Base-by-base conservation (phyloP, 2,329 filamentous ascomycete genomes). In the Uncinocarpus reesii region DNA sequence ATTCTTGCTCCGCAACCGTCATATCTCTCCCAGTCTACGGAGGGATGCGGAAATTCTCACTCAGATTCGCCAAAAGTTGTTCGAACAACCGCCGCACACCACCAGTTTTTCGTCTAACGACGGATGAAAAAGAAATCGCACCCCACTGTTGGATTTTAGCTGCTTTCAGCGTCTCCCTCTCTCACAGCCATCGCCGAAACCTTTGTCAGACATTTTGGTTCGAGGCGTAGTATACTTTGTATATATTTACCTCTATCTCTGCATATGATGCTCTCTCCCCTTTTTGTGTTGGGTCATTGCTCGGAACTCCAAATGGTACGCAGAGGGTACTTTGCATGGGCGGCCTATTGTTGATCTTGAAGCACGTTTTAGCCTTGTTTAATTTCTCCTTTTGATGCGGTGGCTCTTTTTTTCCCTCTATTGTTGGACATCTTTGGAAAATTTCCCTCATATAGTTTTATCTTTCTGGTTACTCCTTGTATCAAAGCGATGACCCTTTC, bases 41-140 rank as follows among this genome's bases (percentile, higher is more conserved):
- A 78, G 78, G 40, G 88, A 95, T 62, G 78, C 83, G 61, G 75
- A 77, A 44, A 92, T 95, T 50, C 73, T 95, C 11, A 66, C 70
- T 35, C 70, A 74, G 44, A 73, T 76, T 43, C 67, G 70, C 24
- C 55, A 60, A 10, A 67, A 65, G 49, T 65, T 71, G 13, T 71
- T 71, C 23, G 51, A 51, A 16, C 42, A 52, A 16, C 20, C 18
- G 7, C 18, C 40, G 31, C 23, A 18, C 28, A 29, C 36, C 7
- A 35, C 38, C 15, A 52, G 50, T 24, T 52, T 52, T n/a, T 49
- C 50, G 31, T 52, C 46, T 29, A 42, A 37, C 11, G 46, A 48
- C n/a, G 38, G 46, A 2, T 48, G 40, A 48, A 20, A 26, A 35
- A 34, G 8, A 7, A 10, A 2, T 32, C 23, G 4, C 18, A 1